Evolutionary conservation across 768 basidiomycete species (phyloP), one percentile per base, ranked within the genome.

Genomic region (Tubosaeta brunneosetosa): DNA sequence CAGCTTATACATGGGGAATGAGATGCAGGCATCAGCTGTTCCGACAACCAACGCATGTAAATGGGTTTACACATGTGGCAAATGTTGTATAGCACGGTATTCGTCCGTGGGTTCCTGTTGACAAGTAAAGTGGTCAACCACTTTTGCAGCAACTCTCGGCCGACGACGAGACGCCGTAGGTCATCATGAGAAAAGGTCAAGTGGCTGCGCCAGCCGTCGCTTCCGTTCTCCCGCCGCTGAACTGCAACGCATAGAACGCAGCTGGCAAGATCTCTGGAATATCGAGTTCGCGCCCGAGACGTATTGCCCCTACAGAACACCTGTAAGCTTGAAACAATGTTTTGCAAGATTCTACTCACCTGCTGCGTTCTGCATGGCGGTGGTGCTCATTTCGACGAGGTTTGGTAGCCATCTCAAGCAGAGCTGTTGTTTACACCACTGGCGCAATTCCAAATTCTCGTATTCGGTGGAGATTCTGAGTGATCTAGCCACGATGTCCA

Each of bases 181-280:
- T 71, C 66, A 9, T 53, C 52, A 9, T 61, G 61, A 19, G 62
- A 59, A 2, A 73, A 64, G 12, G 62, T 59, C 49, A 62, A 40
- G 48, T 72, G 66, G 10, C 66, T 64, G 22, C 52, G 62, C 0
- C 69, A 67, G 13, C 66, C 66, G 17, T 70, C 71, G 6, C 64
- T 55, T 26, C 53, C 53, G 33, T 41, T 49, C 32, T 51, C 53
- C 58, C 67, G 69, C 16, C 62, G 61, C 38, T 71, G 62, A 14
- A 71, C 55, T 8, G 70, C 68, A 22, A 75, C 4, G 70, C 71
- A 55, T 73, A 75, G 52, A 75, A 73, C 13, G 69, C 69, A n/a
- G 72, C 65, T 8, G 73, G 72, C 19, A 73, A 65, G 44, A 73
- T 71, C 17, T 71, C 66, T 2, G 67, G 68, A 31, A 73, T 52